Base-by-base conservation (phyloP, 2,329 filamentous ascomycete species). In the Fusarium metavorans region DNA sequence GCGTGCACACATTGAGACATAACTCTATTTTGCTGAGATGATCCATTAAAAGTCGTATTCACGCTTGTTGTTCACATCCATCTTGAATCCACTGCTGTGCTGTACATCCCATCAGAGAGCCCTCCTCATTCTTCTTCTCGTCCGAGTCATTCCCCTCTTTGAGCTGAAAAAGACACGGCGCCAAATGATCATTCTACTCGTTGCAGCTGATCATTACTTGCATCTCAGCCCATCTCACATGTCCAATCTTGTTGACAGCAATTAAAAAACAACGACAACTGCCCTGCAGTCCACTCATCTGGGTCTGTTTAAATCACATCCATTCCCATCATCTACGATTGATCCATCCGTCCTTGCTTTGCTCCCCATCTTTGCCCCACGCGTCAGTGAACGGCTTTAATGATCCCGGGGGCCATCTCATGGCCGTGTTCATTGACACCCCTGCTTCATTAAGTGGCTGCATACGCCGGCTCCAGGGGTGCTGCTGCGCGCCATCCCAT, bases 361-460 rank as follows among this genome's bases (percentile, higher is more conserved):
- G 20, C 54, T 56, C 30, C 60, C 58, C 67, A 48, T 54, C 32
- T 37, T 32, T 57, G 72, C 72, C 72, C 72, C 72, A 75, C 72
- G 66, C 68, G 45, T 75, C 72, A 73, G 64, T 75, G 61, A 75
- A 72, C 67, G 70, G 72, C 60, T 64, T 70, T 78, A 74, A 77
- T 72, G 73, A 78, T 76, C 72, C 73, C 54, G 64, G 72, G 68
- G 70, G 60, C 73, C 72, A 72, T 71, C 68, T 68, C 52, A 66
- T 56, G 70, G 70, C 70, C 67, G 70, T 75, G 76, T 72, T 78
- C 75, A 72, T 71, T 65, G 69, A 67, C 67, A 76, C 77, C 77
- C 77, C 77, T 79, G 77, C 73, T 70, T 76, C 71, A 79, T 79
- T 78, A 79, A 79, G 77, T 79, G 77, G 77, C 77, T 79, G 77